A percentile compares a stretch with the other conserved stretches of the same genome.
phyloP scores from a whole-genome alignment of 2,329 filamentous ascomycete species.

The Botryosphaeria dothidea region DNA sequence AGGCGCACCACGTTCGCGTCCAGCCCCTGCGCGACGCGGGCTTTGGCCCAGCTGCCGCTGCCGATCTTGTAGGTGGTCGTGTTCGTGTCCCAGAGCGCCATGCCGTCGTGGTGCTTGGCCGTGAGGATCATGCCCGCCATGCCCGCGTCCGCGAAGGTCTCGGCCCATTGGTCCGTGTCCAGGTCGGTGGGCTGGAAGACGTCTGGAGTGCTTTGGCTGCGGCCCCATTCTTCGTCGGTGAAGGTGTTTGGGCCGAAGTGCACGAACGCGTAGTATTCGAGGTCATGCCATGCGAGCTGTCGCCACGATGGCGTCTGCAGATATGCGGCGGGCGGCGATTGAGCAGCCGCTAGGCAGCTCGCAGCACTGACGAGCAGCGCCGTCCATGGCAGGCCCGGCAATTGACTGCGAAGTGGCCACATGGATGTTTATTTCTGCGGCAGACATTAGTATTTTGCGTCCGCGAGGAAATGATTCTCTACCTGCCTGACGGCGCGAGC shows the following conservation, averaged over 20 bases:
- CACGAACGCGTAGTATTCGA: constrained; percentile 24
- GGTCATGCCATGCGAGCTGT: constrained; percentile 23
- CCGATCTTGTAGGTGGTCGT: constrained; percentile 37
- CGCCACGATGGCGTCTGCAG: constrained; percentile 21
- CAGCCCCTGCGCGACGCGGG: constrained; percentile 28
- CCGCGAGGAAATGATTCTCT: too few species aligned
- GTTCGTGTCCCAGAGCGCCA: constrained; percentile 38
- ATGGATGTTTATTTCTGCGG: not conserved
- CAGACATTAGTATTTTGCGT: not conserved
- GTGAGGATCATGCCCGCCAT: constrained; percentile 40
- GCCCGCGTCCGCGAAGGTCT: constrained; percentile 27
- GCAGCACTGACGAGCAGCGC: not conserved
- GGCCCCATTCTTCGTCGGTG: constrained; percentile 25
- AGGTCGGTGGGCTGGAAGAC: constrained; percentile 22
- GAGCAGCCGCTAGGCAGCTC: not conserved
- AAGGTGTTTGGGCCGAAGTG: constrained; percentile 27
- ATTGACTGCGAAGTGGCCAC: not conserved
- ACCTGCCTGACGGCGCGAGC: not conserved
- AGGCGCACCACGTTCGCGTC: constrained; percentile 35
- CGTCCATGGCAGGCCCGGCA: not conserved
- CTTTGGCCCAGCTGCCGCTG: constrained; percentile 33
- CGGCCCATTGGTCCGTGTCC: constrained; percentile 25
- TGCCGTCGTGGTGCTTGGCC: constrained; percentile 41
- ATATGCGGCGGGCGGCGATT: constrained; percentile 20
- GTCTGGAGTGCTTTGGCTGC: constrained; percentile 21